Base-by-base conservation (phyloP, 2,329 filamentous ascomycete species). In the Calonectria pauciramosa region DNA sequence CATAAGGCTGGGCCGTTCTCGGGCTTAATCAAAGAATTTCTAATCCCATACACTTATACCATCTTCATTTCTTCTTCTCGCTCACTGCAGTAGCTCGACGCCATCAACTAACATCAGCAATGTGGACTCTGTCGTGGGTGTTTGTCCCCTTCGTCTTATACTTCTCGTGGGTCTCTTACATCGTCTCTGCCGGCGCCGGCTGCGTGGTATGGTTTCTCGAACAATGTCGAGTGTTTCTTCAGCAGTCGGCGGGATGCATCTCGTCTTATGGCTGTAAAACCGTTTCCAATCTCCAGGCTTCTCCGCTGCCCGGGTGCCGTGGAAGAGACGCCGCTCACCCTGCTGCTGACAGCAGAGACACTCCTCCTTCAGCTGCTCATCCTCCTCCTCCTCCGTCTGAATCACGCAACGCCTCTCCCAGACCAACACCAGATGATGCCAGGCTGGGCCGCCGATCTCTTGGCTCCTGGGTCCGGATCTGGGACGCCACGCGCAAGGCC, bases 61-160 rank as follows among this genome's bases (percentile, higher is more conserved):
- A 44, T 41, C n/a, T 32, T 70, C 32, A 52, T 28, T 30, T 70
- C 23, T 44, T 32, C 11, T 20, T 20, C 6, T n/a, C n/a, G n/a
- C 30, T 36, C 26, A 36, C 18, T 20, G 9, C n/a, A 41, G 28
- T 16, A 18, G 49, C 56, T 52, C 36, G 26, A 26, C 56, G 56
- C 36, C 30, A 63, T 38, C 56, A 16, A 26, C 56, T n/a, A 28
- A 20, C 51, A 30, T 28, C 26, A 41, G 41, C 28, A 14, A 73
- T 64, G 59, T 68, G 49, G 23, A 30, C 49, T 59, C 47, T 49
- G n/a, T 34, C 66, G 14, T 73, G 66, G 34, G n/a, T 73, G 11
- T 30, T 69, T 10, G 28, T 66, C 38, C 66, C 59, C 13, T 36
- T 38, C 10, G 36, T 73, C 20, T 44, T 73, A 41, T 59, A 54